phyloP scores from a whole-genome alignment of 139 green algal genomes.

The Trebouxia sp. region DNA sequence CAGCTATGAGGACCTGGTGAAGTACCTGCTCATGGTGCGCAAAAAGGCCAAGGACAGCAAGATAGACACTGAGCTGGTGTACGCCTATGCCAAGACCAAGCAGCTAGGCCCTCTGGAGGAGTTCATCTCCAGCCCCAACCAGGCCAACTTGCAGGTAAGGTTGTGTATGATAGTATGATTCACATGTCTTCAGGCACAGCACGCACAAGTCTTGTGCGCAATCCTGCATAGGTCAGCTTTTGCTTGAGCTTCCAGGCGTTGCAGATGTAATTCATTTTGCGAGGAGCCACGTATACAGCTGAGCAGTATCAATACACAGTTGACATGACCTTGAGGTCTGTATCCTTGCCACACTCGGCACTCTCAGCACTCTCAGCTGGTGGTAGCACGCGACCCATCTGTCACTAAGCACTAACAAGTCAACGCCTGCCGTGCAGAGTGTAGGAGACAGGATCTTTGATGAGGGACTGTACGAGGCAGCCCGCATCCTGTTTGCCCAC shows the following conservation, averaged over 20 bases:
- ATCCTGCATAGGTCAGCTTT: not conserved
- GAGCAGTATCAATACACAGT: too few relatives aligned
- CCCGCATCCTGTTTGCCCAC: conserved; percentile 88
- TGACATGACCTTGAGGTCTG: too few relatives aligned
- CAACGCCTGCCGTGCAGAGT: conserved; percentile 50
- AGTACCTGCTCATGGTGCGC: conserved; percentile 97
- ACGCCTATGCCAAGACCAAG: conserved; percentile 90
- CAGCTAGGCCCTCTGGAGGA: conserved; percentile 91
- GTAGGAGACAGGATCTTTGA: conserved; percentile 81
- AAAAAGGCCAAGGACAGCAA: conserved; percentile 90
- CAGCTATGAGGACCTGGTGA: conserved; percentile 89
- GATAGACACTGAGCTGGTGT: conserved; percentile 96
- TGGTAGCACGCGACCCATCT: not conserved
- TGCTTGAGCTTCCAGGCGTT: too few relatives aligned
- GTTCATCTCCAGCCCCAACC: conserved; percentile 87
- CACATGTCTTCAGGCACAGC: too few relatives aligned
- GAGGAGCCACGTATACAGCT: too few relatives aligned
- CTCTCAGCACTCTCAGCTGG: too few relatives aligned
- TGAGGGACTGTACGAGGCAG: conserved; percentile 92
- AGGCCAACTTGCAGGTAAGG: conserved; percentile 67
- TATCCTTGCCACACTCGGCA: too few relatives aligned
- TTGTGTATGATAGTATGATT: too few relatives aligned
- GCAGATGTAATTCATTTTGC: too few relatives aligned
- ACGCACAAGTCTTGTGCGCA: conserved; percentile 35
- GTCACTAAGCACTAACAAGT: too few relatives aligned